Conservation (phyloP, 371 early-diverging fungal species). For the Cokeromyces recurvatus region DNA sequence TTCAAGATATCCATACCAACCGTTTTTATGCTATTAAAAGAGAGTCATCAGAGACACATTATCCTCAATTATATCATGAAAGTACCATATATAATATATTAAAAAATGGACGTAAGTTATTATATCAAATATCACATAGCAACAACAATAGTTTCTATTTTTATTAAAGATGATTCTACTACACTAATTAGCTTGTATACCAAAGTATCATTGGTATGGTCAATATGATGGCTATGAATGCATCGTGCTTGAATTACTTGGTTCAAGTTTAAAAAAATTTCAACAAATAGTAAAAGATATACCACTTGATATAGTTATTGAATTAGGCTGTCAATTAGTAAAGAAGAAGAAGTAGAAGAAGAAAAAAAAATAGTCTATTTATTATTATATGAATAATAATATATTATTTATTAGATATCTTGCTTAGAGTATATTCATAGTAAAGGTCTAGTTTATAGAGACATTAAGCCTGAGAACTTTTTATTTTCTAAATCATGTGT, state of each 20-base stretch:
- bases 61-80: slow-evolving; percentile 51
- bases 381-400: slow-evolving; percentile 1
- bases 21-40: slow-evolving; percentile 53
- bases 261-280: slow-evolving; percentile 90
- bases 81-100: slow-evolving; percentile 43
- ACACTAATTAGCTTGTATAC: slow-evolving; percentile 62
- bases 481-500: slow-evolving; percentile 29
- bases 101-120: slow-evolving; percentile 48
- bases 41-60: slow-evolving; percentile 36
- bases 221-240: slow-evolving; percentile 88
- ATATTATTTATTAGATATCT: slow-evolving; percentile 49
- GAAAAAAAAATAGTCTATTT: not conserved
- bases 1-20: slow-evolving; percentile 39
- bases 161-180: not conserved
- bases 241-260: slow-evolving; percentile 95
- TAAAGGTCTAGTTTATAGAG: slow-evolving; percentile 89
- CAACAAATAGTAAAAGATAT: slow-evolving; percentile 46
- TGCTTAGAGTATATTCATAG: slow-evolving; percentile 89
- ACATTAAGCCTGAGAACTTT: slow-evolving; percentile 99
- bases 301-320: slow-evolving; percentile 45
- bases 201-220: slow-evolving; percentile 89
- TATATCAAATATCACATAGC: not conserved
- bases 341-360: no score
- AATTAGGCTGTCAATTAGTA: slow-evolving; percentile 58
- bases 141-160: not conserved